Evolutionary conservation across 345 rosid species (phyloP), one percentile per base, ranked within the genome.

Genomic region (Populus deltoides): DNA sequence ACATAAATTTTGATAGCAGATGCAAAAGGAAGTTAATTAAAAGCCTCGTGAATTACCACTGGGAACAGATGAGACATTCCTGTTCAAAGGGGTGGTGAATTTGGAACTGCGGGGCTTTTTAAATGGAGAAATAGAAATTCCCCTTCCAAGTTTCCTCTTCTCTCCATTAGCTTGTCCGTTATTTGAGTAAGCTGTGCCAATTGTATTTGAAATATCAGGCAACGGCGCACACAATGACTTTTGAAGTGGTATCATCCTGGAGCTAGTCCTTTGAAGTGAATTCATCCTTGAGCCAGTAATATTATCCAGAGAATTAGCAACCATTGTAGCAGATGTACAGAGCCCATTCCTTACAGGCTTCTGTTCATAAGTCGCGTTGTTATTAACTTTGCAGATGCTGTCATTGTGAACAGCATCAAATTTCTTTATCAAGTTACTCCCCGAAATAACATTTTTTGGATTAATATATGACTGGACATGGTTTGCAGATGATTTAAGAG

Each of bases 101-200:
- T 87, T 85, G 61, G 94, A 88, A 84, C 75, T 87, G 63, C 97
- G 89, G 20, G 99, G 98, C 86, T 82, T 91, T 87, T 93, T 96
- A 84, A 92, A 96, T 77, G 93, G 92, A 77, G 97, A 84, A 67
- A 76, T 51, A 35, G 84, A 90, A 75, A 59, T 79, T 70, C 79
- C 78, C 67, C 86, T 83, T 66, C 89, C 89, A 72, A 83, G 49
- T 83, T 85, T 90, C 86, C 82, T 91, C 86, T 86, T 90, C 80
- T 86, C 90, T 53, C 61, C 53, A 73, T 77, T 81, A 77, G 68
- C 76, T 75, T 75, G 87, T 72, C 79, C 81, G 71, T 55, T 79
- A 75, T 83, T 82, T 76, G 85, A 73, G 76, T 77, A 71, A 77
- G 61, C 43, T 61, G 68, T 47, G 35, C 80, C 83, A 53, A 51